Evolutionary conservation across 2,329 filamentous ascomycete species (phyloP).

Genomic region (Bipolaris sorokiniana): DNA sequence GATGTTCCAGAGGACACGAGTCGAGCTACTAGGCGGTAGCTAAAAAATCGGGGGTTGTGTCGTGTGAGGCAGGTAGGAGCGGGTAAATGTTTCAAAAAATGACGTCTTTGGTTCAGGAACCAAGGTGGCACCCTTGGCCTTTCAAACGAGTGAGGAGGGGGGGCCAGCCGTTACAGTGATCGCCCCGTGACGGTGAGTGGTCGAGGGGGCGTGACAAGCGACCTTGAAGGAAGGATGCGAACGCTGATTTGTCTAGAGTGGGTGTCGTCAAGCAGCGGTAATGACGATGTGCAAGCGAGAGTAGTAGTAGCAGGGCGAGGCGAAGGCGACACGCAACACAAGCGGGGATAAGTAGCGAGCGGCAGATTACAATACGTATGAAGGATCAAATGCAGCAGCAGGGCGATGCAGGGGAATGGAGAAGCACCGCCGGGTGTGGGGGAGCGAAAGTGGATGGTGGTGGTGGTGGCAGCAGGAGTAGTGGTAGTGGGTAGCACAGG

Average conservation of each 20-base stretch:
- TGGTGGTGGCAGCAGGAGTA: background rate
- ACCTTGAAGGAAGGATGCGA: background rate
- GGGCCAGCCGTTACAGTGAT: slow-evolving; percentile 1
- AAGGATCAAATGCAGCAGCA: background rate
- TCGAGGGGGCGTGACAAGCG: slow-evolving; percentile 4
- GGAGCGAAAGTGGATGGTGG: slow-evolving; percentile 1
- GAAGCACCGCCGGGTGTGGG: slow-evolving; percentile 3
- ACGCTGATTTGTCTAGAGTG: slow-evolving; percentile 6
- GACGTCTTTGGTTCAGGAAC: slow-evolving; percentile 30
- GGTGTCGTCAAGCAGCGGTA: slow-evolving; percentile 6
- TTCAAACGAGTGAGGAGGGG: slow-evolving; percentile 6
- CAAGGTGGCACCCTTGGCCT: slow-evolving; percentile 15
- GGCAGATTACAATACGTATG: background rate
- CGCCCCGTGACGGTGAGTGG: slow-evolving; percentile 2
- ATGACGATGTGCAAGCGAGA: slow-evolving; percentile 12
- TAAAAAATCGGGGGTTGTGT: background rate
- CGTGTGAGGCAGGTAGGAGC: background rate
- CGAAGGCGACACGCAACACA: slow-evolving; percentile 9
- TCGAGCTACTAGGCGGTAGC: slow-evolving; percentile 1
- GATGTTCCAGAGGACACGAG: slow-evolving; percentile 2
- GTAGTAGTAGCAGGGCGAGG: slow-evolving; percentile 7
- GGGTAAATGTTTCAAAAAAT: slow-evolving; percentile 23
- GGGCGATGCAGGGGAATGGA: slow-evolving; percentile 3
- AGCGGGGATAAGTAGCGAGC: background rate
- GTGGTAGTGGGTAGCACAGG: background rate